phyloP scores from a whole-genome alignment of 2,329 filamentous ascomycete genomes.

The Stachybotrys chartarum region DNA sequence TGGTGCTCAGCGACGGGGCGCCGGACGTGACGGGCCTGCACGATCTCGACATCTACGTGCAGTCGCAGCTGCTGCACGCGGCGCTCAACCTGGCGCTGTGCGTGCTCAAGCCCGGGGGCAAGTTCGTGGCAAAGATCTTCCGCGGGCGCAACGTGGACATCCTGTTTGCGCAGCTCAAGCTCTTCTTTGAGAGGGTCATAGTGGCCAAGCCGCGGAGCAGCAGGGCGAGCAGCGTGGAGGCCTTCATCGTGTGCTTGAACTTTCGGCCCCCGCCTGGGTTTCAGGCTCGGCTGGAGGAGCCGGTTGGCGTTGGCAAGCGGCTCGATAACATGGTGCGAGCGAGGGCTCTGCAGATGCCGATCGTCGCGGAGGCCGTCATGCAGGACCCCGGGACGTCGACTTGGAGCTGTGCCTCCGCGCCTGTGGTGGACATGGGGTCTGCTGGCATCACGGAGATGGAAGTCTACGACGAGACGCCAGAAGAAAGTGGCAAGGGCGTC shows the following conservation, averaged over 20 bases:
- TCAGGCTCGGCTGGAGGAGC: constrained; percentile 66
- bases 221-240: constrained; percentile 92
- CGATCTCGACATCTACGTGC: constrained; percentile 96
- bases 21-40: constrained; percentile 96
- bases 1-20: constrained; percentile 91
- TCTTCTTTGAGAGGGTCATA: constrained; percentile 77
- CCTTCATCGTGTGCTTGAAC: constrained; percentile 90
- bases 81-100: constrained; percentile 90
- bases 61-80: constrained; percentile 89
- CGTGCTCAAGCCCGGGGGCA: constrained; percentile 85
- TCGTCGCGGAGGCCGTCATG: constrained; percentile 32
- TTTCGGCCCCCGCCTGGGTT: constrained; percentile 76
- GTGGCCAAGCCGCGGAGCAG: constrained; percentile 93
- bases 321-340: constrained; percentile 43
- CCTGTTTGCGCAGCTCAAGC: constrained; percentile 85
- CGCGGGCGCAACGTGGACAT: constrained; percentile 91
- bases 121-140: constrained; percentile 98
- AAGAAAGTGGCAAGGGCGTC: constrained; percentile 28
- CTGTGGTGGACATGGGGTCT: constrained; percentile 10
- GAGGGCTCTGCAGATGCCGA: constrained; percentile 30
- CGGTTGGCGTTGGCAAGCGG: constrained; percentile 57
- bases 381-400: constrained; percentile 38
- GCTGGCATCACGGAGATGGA: constrained; percentile 38
- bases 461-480: constrained; percentile 37
- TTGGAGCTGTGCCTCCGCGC: constrained; percentile 28